Conservation (phyloP, 2,329 filamentous ascomycete species). For the Fusarium albosuccineum region DNA sequence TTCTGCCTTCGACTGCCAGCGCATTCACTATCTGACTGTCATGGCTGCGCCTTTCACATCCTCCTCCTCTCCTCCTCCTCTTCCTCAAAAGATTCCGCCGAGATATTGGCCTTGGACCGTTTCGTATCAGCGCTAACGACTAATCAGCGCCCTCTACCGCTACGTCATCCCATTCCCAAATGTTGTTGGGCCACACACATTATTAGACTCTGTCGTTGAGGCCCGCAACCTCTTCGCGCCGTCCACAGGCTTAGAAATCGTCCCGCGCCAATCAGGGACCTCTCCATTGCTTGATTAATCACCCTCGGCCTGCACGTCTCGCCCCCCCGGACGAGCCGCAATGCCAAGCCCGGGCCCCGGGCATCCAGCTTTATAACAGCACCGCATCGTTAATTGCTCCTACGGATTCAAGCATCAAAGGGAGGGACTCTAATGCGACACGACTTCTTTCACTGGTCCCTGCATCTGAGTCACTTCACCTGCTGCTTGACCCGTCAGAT, state of each 20-base stretch:
- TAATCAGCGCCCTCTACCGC: slow-evolving; percentile 7
- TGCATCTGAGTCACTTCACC: slow-evolving; percentile 12
- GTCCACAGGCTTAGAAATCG: slow-evolving; percentile 36
- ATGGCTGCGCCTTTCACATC: too few species aligned
- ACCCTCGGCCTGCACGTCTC: slow-evolving; percentile 37
- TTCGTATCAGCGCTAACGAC: slow-evolving; percentile 36
- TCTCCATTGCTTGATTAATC: slow-evolving; percentile 35
- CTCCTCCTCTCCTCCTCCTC: too few species aligned
- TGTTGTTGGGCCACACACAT: neutral
- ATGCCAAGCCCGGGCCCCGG: slow-evolving; percentile 6
- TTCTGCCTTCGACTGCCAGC: slow-evolving; percentile 8
- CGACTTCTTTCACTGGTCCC: neutral
- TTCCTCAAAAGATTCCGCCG: neutral
- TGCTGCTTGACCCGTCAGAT: slow-evolving; percentile 5
- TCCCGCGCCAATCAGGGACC: slow-evolving; percentile 30
- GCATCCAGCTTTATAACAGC: neutral
- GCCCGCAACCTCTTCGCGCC: slow-evolving; percentile 5
- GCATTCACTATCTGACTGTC: neutral
- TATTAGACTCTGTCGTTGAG: neutral
- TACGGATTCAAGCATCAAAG: neutral
- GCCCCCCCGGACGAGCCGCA: slow-evolving; percentile 26
- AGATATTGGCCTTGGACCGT: too few species aligned
- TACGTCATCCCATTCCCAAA: slow-evolving; percentile 18
- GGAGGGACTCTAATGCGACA: neutral
- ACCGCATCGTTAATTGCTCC: slow-evolving; percentile 1